Evolutionary conservation across 768 basidiomycete genomes (phyloP).

Genomic region (Daedaleopsis nitida): DNA sequence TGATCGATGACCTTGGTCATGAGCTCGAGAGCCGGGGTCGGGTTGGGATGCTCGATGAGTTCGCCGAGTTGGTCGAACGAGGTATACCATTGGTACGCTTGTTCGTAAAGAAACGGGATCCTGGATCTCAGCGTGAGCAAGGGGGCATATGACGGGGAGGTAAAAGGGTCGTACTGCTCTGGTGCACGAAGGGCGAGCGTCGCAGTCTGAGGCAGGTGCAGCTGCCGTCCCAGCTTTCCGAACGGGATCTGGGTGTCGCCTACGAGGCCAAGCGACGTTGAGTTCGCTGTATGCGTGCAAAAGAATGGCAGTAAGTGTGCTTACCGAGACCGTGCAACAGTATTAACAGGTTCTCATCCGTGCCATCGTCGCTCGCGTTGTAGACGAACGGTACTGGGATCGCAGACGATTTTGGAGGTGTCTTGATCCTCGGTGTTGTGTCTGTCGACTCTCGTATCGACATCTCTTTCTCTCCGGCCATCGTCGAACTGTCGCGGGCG

Average conservation of each 20-base stretch:
- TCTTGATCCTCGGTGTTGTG: constrained; percentile 40
- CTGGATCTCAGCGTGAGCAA: constrained; percentile 38
- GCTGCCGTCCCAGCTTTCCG: constrained; percentile 63
- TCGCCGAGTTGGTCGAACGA: constrained; percentile 84
- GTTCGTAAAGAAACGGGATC: constrained; percentile 77
- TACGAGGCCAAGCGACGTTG: constrained; percentile 30
- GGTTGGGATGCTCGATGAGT: constrained; percentile 68
- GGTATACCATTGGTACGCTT: constrained; percentile 84
- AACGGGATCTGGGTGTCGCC: constrained; percentile 86
- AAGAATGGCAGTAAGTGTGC: constrained; percentile 20
- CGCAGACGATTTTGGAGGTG: constrained; percentile 43
- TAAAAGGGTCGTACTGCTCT: constrained; percentile 53
- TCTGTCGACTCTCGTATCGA: constrained; percentile 14
- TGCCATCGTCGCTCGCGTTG: constrained; percentile 75
- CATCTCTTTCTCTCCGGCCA: constrained; percentile 15
- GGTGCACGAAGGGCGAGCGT: constrained; percentile 80
- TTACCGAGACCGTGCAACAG: constrained; percentile 85
- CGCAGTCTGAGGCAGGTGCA: constrained; percentile 91
- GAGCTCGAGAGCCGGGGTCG: constrained; percentile 63
- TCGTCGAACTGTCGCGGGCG: not conserved
- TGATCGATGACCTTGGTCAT: constrained; percentile 55
- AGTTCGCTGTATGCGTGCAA: not conserved
- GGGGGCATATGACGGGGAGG: not conserved
- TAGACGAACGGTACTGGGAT: constrained; percentile 68
- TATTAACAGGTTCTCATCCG: constrained; percentile 83